Evolutionary conservation across 179 eudicot species (phyloP), one percentile per base, ranked within the genome.

Genomic region (Pouteria campechiana): DNA sequence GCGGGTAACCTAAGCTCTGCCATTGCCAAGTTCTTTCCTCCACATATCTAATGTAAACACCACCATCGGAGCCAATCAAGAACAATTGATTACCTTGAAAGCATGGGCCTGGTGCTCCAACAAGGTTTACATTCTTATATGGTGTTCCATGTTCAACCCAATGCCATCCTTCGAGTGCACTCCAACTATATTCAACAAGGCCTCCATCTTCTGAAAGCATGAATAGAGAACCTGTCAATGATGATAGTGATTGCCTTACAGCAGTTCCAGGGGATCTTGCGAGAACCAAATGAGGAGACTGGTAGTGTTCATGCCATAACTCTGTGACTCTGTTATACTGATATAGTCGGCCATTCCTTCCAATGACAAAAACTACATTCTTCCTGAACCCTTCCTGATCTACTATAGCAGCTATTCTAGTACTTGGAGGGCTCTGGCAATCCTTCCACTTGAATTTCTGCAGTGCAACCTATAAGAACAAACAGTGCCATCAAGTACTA

Each of bases 91-190:
- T 61, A 34, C 68, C 72, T 25, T 50, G 55, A 15, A 67, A 68
- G 32, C 83, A 60, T 1, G 94, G 94, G 25, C 94, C 96, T 2
- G 83, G 76, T 4, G 75, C 77, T 11, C 94, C 86, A 38, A 46
- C 56, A 25, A 83, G 58, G 20, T 47, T 63, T 56, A 83, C 79
- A 16, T 57, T 54, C 17, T 27, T 75, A 48, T 52, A 33, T 1
- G 96, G 94, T 12, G 75, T 69, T 38, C 96, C 96, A 25, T 87
- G 96, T 40, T 87, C 96, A 25, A 79, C 56, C 96, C 96, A 87
- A 37, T 60, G 35, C 96, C 94, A 87, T 10, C 94, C 85, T 10
- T 83, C 86, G 14, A 48, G 4, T 1, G 72, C 44, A 28, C 68
- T 77, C 94, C 94, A 87, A 9, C 64, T 69, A 59, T 87, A 83